Evolutionary conservation across 2,329 filamentous ascomycete genomes (phyloP).

Genomic region (Cercospora nicotianae): DNA sequence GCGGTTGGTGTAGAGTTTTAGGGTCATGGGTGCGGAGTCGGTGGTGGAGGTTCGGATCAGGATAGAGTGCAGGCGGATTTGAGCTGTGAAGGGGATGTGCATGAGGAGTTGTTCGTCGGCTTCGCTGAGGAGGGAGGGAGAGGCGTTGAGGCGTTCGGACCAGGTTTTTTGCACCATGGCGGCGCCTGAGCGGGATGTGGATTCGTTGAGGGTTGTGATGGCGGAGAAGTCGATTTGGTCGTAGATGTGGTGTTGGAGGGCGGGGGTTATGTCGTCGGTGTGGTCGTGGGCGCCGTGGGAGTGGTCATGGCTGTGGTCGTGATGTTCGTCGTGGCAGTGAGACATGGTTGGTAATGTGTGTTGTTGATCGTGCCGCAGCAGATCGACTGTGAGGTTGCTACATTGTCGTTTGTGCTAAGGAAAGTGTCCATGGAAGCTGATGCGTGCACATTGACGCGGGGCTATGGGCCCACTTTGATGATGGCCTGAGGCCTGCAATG

Average conservation of each 20-base stretch:
- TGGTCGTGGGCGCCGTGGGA: slow-evolving; percentile 73
- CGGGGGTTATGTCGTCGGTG: slow-evolving; percentile 86
- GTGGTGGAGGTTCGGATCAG: slow-evolving; percentile 76
- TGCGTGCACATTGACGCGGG: neutral
- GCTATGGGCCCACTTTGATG: neutral
- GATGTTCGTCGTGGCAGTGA: slow-evolving; percentile 51
- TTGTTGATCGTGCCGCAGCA: neutral
- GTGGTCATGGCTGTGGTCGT: slow-evolving; percentile 50
- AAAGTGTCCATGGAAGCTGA: neutral
- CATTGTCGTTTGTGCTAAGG: neutral
- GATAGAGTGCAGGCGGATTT: slow-evolving; percentile 88
- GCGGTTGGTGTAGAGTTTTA: slow-evolving; percentile 86
- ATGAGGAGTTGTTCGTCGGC: slow-evolving; percentile 93
- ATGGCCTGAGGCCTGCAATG: neutral
- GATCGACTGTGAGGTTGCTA: neutral
- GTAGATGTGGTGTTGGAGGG: slow-evolving; percentile 87
- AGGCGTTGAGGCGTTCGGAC: slow-evolving; percentile 69
- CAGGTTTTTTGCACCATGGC: slow-evolving; percentile 87
- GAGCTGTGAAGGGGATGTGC: slow-evolving; percentile 90
- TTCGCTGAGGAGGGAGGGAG: slow-evolving; percentile 80
- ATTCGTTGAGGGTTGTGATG: slow-evolving; percentile 83
- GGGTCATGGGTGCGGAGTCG: slow-evolving; percentile 70
- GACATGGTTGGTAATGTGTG: slow-evolving; percentile 38
- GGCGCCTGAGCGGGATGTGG: slow-evolving; percentile 64
- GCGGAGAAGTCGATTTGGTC: slow-evolving; percentile 87